These are phyloP conservation scores for Ganoderma lingzhi DNA, from an alignment of 1,284 basidiomycete genomes.

Conservation along the genomic window DNA sequence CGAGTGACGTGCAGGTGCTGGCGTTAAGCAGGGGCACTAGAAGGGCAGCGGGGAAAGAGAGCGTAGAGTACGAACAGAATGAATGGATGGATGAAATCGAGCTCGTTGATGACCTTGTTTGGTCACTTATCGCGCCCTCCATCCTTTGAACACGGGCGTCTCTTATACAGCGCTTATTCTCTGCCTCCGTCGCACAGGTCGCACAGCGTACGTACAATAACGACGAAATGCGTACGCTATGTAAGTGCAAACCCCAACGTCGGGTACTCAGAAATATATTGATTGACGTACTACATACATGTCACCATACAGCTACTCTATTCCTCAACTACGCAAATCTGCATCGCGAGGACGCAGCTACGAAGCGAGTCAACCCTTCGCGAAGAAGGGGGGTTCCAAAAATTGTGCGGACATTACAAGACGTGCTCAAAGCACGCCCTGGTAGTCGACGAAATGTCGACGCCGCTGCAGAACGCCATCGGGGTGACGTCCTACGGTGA, in stretches of 20 bases:
- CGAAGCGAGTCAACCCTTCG: constrained; percentile 29
- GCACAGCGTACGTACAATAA: no score
- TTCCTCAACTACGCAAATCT: constrained; percentile 20
- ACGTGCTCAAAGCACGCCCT: constrained; percentile 13
- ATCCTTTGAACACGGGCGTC: background rate
- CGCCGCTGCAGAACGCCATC: constrained; percentile 21
- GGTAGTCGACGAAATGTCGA: constrained; percentile 20
- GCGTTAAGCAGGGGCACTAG: constrained; percentile 5
- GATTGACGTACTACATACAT: background rate
- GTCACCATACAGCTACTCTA: background rate
- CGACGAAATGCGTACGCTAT: no score
- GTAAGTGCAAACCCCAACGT: background rate
- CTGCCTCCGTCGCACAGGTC: no score
- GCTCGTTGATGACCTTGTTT: constrained; percentile 38
- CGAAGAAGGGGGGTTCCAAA: constrained; percentile 41
- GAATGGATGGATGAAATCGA: constrained; percentile 33
- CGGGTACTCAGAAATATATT: background rate
- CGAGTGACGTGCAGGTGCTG: constrained; percentile 6
- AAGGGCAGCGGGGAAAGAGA: constrained; percentile 8
- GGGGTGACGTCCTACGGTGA: constrained; percentile 1
- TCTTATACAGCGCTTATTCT: background rate
- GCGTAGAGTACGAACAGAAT: constrained; percentile 20
- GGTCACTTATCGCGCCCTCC: constrained; percentile 12
- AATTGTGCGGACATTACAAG: constrained; percentile 38
- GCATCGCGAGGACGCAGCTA: constrained; percentile 28